A percentile compares a stretch with the other conserved stretches of the same genome.
Evolutionary conservation across 257 asterid genomes (phyloP).

Genomic region (Salvia rosmarinus): DNA sequence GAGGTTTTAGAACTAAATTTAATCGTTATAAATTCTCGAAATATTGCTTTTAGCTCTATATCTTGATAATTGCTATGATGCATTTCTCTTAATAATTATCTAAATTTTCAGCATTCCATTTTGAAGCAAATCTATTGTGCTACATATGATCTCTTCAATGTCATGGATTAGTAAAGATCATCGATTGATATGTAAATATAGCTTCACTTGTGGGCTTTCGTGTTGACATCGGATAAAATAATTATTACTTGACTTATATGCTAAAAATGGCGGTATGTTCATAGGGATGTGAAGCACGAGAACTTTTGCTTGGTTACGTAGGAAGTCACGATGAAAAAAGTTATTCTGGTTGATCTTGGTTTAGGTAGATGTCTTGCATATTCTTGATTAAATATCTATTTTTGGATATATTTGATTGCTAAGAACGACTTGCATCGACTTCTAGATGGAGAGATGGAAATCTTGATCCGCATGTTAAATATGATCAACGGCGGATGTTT

Average conservation of each 20-base stretch:
- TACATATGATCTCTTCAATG: background rate
- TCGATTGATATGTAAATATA: background rate
- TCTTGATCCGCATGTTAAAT: slow-evolving; percentile 66
- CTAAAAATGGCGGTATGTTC: slow-evolving; percentile 48
- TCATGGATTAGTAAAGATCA: slow-evolving; percentile 1
- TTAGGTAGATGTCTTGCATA: slow-evolving; percentile 48
- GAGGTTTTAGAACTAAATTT: slow-evolving; percentile 54
- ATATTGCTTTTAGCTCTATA: slow-evolving; percentile 14
- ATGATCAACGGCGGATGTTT: slow-evolving; percentile 86
- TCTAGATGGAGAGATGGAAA: slow-evolving; percentile 67
- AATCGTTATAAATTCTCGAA: slow-evolving; percentile 20
- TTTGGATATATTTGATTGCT: slow-evolving; percentile 3
- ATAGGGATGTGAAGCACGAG: slow-evolving; percentile 77
- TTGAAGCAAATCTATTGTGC: background rate
- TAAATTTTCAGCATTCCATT: background rate
- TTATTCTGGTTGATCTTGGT: slow-evolving; percentile 70
- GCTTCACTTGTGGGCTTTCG: background rate
- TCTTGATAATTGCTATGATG: slow-evolving; percentile 34
- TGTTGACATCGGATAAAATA: background rate
- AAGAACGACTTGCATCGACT: slow-evolving; percentile 51
- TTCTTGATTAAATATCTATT: slow-evolving; percentile 16
- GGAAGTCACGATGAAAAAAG: slow-evolving; percentile 62
- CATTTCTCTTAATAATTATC: slow-evolving; percentile 3
- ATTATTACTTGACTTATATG: slow-evolving; percentile 30
- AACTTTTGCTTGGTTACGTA: slow-evolving; percentile 62